Base-by-base conservation (phyloP, 805 yeast species). In the Candida piceae region DNA sequence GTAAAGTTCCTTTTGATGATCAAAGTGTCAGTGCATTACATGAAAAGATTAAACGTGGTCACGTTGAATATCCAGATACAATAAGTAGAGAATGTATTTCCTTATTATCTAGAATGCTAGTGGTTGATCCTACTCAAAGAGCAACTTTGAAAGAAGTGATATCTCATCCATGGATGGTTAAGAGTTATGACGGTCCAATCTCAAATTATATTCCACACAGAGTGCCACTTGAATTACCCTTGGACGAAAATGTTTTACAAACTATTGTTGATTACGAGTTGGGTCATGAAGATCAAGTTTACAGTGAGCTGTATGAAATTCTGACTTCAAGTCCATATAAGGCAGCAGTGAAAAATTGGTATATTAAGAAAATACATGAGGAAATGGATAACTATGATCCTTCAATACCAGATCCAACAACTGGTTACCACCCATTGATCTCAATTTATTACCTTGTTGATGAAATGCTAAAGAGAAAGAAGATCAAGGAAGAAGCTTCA, bases 1-100 rank as follows among this genome's bases (percentile, higher is more conserved):
- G 99, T 38, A 89, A 87, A 58, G 97, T 93, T 11, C 99, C 99
- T 7, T 93, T 93, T 59, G 98, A 93, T 60, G 97, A 93, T 57
- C 94, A 87, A 52, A 80, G 85, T 48, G 95, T 94, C 45, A 80
- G 89, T 31, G 89, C 84, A 2, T 69, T 93, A 50, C 98, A 93
- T 59, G 95, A 87, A 45, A 89, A 89, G 60, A 93, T 93, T 58
- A 93, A 90, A 58, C 76, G 80, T 48, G 98, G 97, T 28, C 71
- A 78, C 44, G 95, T 93, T 9, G 96, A 88, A 47, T 93, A 93
- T 58, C 97, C 98, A 7, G 72, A 74, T 25, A 79, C 80, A 63
- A 64, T 93, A 32, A 80, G 95, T 5, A 68, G 74, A 22, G 95
- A 85, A 47, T 90, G 95, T 55, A 73, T 82, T 5, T 82, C 89